Conservation (phyloP, 2,329 filamentous ascomycete species). For the Nemania diffusa region DNA sequence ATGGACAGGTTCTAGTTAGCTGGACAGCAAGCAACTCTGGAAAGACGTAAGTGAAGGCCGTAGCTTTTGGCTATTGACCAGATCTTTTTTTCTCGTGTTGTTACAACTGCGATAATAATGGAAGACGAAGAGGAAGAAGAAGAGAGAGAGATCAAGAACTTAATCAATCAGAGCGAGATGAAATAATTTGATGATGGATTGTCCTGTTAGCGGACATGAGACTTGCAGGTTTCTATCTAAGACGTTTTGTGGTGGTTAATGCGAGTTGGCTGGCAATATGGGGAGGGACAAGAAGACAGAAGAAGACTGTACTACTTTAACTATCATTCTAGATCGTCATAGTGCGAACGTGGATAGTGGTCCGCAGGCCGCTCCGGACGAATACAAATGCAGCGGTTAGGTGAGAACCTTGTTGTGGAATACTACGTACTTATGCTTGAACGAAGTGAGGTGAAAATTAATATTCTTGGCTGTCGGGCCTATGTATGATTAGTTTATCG, state of each 20-base stretch:
- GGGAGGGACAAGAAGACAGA: background rate
- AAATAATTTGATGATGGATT: conserved; percentile 18
- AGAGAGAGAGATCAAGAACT: conserved; percentile 6
- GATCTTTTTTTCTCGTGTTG: conserved; percentile 32
- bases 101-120: conserved; percentile 24
- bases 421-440: background rate
- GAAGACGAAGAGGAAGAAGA: conserved; percentile 1
- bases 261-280: background rate
- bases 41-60: conserved; percentile 32
- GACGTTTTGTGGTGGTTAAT: conserved; percentile 6
- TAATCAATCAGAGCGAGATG: background rate
- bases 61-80: conserved; percentile 41
- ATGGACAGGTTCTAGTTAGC: conserved; percentile 35
- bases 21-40: conserved; percentile 36
- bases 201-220: background rate
- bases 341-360: background rate
- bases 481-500: background rate
- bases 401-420: background rate
- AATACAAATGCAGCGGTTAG: background rate
- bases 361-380: background rate
- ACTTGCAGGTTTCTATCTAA: background rate
- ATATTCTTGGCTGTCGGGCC: background rate
- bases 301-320: conserved; percentile 2
- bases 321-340: conserved; percentile 2
- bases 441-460: background rate